Percentiles rank a stretch among this genome's conserved stretches.
phyloP scores from a whole-genome alignment of 2,329 filamentous ascomycete species.

The Dactylonectria macrodidyma region DNA sequence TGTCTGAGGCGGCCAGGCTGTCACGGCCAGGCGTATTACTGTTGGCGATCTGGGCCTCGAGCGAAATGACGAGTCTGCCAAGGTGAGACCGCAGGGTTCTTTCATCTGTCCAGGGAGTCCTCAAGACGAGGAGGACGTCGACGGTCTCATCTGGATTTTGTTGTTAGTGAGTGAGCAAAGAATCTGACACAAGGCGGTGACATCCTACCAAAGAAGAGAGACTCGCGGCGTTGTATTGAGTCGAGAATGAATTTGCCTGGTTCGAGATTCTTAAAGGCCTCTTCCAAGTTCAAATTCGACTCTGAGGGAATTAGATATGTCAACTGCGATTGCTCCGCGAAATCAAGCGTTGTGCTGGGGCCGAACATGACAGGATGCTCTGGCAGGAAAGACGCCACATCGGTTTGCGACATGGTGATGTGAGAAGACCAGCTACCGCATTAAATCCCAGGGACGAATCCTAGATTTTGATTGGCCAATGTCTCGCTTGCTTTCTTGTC shows the following conservation, averaged over 20 bases:
- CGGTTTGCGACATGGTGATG: slow-evolving; percentile 39
- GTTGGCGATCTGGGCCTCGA: slow-evolving; percentile 78
- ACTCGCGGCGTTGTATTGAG: slow-evolving; percentile 73
- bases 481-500: slow-evolving; percentile 2
- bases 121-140: slow-evolving; percentile 77
- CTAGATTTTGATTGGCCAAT: neutral
- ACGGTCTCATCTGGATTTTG: slow-evolving; percentile 78
- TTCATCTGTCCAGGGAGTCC: slow-evolving; percentile 73
- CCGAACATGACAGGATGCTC: slow-evolving; percentile 41
- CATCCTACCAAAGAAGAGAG: slow-evolving; percentile 79
- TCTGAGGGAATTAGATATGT: slow-evolving; percentile 73
- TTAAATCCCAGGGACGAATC: slow-evolving; percentile 7
- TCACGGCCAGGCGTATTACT: slow-evolving; percentile 65
- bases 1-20: slow-evolving; percentile 66
- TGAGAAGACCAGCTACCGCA: slow-evolving; percentile 14
- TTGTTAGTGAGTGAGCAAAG: slow-evolving; percentile 32
- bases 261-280: slow-evolving; percentile 61
- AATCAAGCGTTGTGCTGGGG: slow-evolving; percentile 51
- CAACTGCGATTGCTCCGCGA: slow-evolving; percentile 72
- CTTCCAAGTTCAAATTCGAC: slow-evolving; percentile 69
- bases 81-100: slow-evolving; percentile 71
- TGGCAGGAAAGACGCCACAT: slow-evolving; percentile 38
- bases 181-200: slow-evolving; percentile 58
- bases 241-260: slow-evolving; percentile 66
- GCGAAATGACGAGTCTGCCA: slow-evolving; percentile 72